Evolutionary conservation across 129 eudicot genomes (phyloP).

Genomic region (Heracleum sosnowskyi): DNA sequence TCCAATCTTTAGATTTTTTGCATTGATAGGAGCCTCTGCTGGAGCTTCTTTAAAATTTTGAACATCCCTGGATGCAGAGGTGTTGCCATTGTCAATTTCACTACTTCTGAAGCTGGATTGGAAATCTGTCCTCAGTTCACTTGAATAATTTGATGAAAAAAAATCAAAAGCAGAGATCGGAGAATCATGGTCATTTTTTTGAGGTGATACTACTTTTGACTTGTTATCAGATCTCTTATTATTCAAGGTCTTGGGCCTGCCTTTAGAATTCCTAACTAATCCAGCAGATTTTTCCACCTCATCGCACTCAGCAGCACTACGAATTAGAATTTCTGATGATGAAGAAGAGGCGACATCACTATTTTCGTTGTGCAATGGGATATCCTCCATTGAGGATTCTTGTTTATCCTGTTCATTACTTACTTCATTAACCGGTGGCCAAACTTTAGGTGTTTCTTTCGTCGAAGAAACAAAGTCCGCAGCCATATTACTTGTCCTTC

Average conservation of each 20-base stretch:
- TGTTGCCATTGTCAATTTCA: slow-evolving; percentile 5
- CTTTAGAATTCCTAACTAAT: slow-evolving; percentile 11
- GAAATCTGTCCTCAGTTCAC: neutral
- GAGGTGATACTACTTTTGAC: slow-evolving; percentile 1
- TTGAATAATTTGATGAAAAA: slow-evolving; percentile 6
- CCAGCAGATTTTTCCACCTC: slow-evolving; percentile 38
- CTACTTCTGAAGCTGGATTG: neutral
- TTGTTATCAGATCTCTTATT: neutral
- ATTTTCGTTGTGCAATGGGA: slow-evolving; percentile 14
- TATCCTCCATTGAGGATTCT: slow-evolving; percentile 12
- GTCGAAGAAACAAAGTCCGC: slow-evolving; percentile 20
- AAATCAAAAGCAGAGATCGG: slow-evolving; percentile 7
- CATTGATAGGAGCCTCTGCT: slow-evolving; percentile 29
- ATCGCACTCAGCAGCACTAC: slow-evolving; percentile 58
- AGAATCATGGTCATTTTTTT: slow-evolving; percentile 5
- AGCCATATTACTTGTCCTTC: slow-evolving; percentile 8
- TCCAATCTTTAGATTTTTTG: slow-evolving; percentile 66
- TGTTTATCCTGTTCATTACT: slow-evolving; percentile 25
- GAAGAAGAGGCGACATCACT: slow-evolving; percentile 21
- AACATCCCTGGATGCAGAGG: neutral
- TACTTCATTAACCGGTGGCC: slow-evolving; percentile 21
- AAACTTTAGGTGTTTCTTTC: slow-evolving; percentile 22
- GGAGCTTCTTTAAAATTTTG: neutral
- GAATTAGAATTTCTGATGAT: slow-evolving; percentile 30
- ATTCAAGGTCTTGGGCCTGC: slow-evolving; percentile 4